These are phyloP conservation scores for Trichophyton rubrum DNA, from an alignment of 2,329 filamentous ascomycete species.

Conservation along the genomic window DNA sequence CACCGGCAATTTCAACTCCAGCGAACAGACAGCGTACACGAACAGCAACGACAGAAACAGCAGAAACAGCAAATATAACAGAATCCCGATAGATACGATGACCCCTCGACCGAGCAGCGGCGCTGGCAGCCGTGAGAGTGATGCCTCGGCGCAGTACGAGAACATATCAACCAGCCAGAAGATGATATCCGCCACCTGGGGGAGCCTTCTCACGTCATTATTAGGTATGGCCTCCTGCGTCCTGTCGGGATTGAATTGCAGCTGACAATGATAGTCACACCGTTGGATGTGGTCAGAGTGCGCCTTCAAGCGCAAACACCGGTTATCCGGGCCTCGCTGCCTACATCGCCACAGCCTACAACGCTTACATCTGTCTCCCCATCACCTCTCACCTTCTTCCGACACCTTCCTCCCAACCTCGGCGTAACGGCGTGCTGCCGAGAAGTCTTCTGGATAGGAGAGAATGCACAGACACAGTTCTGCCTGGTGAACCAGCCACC, in stretches of 20 bases:
- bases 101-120: neutral
- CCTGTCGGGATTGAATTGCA: slow-evolving; percentile 6
- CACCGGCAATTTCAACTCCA: neutral
- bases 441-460: slow-evolving; percentile 92
- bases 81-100: neutral
- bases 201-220: slow-evolving; percentile 78
- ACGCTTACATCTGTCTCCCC: slow-evolving; percentile 23
- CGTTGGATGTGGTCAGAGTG: slow-evolving; percentile 90
- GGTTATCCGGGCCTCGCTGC: slow-evolving; percentile 34
- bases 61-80: neutral
- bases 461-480: slow-evolving; percentile 63
- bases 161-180: slow-evolving; percentile 73
- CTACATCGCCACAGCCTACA: slow-evolving; percentile 11
- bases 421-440: slow-evolving; percentile 91
- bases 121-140: neutral
- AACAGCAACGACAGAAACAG: neutral
- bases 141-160: slow-evolving; percentile 12
- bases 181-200: slow-evolving; percentile 87
- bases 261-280: slow-evolving; percentile 56
- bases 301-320: slow-evolving; percentile 73
- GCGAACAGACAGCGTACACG: too few species aligned
- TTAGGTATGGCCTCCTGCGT: slow-evolving; percentile 49
- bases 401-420: slow-evolving; percentile 65
- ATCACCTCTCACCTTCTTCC: slow-evolving; percentile 39
- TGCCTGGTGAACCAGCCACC: slow-evolving; percentile 52